These are phyloP conservation scores for Bacidia gigantensis DNA, from an alignment of 495 filamentous ascomycete species.

Conservation along the genomic window DNA sequence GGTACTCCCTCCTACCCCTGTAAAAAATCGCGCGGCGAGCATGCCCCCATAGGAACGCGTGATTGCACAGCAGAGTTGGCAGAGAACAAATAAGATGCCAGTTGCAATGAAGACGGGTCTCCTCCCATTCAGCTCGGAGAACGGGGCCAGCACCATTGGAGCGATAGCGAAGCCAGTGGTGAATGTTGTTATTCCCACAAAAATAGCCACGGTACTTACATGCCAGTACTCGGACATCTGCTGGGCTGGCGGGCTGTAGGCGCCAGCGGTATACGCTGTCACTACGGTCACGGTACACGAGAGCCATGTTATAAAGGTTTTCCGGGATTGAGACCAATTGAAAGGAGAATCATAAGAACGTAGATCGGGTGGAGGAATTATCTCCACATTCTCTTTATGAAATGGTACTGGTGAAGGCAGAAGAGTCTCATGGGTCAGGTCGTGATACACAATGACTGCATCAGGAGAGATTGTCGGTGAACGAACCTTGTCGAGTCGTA, in stretches of 20 bases:
- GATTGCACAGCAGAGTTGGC: slow-evolving; percentile 62
- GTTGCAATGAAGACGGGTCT: slow-evolving; percentile 67
- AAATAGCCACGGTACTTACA: slow-evolving; percentile 48
- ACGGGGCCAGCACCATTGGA: slow-evolving; percentile 82
- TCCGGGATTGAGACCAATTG: slow-evolving; percentile 55
- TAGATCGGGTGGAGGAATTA: slow-evolving; percentile 49
- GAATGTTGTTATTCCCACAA: slow-evolving; percentile 73
- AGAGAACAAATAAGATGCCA: slow-evolving; percentile 53
- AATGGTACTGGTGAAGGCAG: slow-evolving; percentile 44
- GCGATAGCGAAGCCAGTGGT: slow-evolving; percentile 71
- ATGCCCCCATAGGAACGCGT: slow-evolving; percentile 60
- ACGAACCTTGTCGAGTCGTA: too few relatives aligned
- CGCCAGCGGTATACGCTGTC: slow-evolving; percentile 70
- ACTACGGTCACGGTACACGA: slow-evolving; percentile 62
- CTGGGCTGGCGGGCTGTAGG: slow-evolving; percentile 53
- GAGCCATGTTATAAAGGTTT: slow-evolving; percentile 58
- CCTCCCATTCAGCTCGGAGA: slow-evolving; percentile 77
- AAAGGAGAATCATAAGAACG: slow-evolving; percentile 55
- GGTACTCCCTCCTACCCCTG: slow-evolving; percentile 61
- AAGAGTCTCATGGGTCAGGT: slow-evolving; percentile 58
- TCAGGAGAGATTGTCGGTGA: neutral
- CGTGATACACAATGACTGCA: slow-evolving; percentile 45
- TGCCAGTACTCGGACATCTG: slow-evolving; percentile 51
- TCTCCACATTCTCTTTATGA: slow-evolving; percentile 24
- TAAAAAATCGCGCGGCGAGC: slow-evolving; percentile 61